These are phyloP conservation scores for Kodamaea laetipori DNA, from an alignment of 805 yeast species.

Conservation along the genomic window DNA sequence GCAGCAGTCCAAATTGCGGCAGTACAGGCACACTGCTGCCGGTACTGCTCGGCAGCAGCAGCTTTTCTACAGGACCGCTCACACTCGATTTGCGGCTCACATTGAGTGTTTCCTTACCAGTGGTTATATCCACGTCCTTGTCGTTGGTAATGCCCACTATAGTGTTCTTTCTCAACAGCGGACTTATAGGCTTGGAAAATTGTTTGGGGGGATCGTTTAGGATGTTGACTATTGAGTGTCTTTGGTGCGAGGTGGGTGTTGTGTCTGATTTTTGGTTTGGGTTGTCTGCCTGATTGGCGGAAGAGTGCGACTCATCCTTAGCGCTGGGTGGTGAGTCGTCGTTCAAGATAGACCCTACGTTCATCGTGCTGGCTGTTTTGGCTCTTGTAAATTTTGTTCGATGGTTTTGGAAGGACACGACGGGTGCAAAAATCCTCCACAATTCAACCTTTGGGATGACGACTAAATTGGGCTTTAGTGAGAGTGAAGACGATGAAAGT, in stretches of 20 bases:
- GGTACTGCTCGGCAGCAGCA: constrained; percentile 8
- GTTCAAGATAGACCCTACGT: constrained; percentile 42
- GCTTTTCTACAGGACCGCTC: constrained; percentile 20
- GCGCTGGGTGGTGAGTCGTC: constrained; percentile 35
- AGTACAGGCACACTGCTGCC: constrained; percentile 11
- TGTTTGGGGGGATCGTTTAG: constrained; percentile 23
- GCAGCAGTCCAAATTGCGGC: constrained; percentile 3
- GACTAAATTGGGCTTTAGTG: too few species aligned
- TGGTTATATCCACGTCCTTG: constrained; percentile 43
- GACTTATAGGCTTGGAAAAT: constrained; percentile 8
- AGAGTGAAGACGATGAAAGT: too few species aligned
- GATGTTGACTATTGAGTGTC: constrained; percentile 33
- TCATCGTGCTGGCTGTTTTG: constrained; percentile 24
- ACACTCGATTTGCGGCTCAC: constrained; percentile 27
- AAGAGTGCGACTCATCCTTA: constrained; percentile 8
- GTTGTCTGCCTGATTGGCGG: constrained; percentile 1
- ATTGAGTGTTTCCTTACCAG: constrained; percentile 39
- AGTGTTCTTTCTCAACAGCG: constrained; percentile 19
- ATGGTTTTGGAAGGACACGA: constrained; percentile 4
- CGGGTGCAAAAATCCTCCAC: background rate
- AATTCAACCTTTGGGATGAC: too few species aligned
- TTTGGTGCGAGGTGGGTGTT: constrained; percentile 19
- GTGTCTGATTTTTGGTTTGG: background rate
- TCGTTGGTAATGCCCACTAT: constrained; percentile 44
- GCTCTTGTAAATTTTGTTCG: background rate